Conservation (phyloP, 805 yeast genomes). For the Pichia nakasei region DNA sequence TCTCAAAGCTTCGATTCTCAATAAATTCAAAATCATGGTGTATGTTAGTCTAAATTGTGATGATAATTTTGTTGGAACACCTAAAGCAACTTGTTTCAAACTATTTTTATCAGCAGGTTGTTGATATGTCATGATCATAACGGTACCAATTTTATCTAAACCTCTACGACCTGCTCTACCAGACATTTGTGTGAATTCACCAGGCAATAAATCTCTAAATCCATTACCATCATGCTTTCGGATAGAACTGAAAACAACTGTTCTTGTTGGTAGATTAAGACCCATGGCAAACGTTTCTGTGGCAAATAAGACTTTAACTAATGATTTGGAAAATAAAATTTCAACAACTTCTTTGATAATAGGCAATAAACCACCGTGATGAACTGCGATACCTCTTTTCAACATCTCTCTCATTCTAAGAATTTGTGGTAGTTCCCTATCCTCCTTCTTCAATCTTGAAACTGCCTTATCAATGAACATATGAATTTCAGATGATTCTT, state of each 20-base stretch:
- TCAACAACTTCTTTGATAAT: slow-evolving; percentile 90
- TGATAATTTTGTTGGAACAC: slow-evolving; percentile 80
- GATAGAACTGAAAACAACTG: slow-evolving; percentile 81
- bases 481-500: slow-evolving; percentile 83
- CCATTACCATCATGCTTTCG: slow-evolving; percentile 87
- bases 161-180: slow-evolving; percentile 99
- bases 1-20: slow-evolving; percentile 86
- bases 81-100: slow-evolving; percentile 76
- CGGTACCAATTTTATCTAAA: slow-evolving; percentile 87
- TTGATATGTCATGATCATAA: slow-evolving; percentile 79
- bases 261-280: slow-evolving; percentile 88
- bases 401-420: slow-evolving; percentile 71
- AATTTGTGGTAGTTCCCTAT: slow-evolving; percentile 89
- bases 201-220: slow-evolving; percentile 78
- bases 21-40: slow-evolving; percentile 85
- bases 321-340: slow-evolving; percentile 76
- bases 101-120: slow-evolving; percentile 48
- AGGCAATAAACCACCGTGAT: slow-evolving; percentile 93
- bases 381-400: slow-evolving; percentile 92
- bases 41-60: slow-evolving; percentile 93
- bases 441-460: slow-evolving; percentile 80
- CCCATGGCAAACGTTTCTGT: slow-evolving; percentile 99
- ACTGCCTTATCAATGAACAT: slow-evolving; percentile 90
- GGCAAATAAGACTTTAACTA: slow-evolving; percentile 87
- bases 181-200: slow-evolving; percentile 98